These are phyloP conservation scores for Candida loeiensis DNA, from an alignment of 805 yeast genomes.

Conservation along the genomic window DNA sequence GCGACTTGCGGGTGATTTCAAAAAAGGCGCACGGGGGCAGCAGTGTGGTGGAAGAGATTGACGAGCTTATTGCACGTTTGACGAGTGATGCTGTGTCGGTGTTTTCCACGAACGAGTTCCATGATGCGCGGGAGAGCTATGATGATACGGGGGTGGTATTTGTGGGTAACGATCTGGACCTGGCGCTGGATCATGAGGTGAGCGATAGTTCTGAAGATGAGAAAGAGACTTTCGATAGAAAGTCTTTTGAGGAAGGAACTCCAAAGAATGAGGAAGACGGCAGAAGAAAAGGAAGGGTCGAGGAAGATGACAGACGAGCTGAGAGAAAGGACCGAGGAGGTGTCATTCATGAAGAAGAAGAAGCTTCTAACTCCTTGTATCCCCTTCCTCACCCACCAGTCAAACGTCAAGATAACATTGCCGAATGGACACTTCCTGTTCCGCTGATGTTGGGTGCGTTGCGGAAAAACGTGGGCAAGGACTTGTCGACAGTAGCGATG, in stretches of 20 bases:
- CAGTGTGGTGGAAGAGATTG: constrained; percentile 3
- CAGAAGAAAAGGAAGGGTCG: too few species aligned
- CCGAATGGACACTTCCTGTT: constrained; percentile 60
- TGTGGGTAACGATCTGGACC: constrained; percentile 21
- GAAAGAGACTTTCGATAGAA: not conserved
- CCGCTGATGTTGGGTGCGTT: constrained; percentile 78
- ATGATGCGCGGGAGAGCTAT: constrained; percentile 62
- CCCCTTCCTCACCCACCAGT: constrained; percentile 60
- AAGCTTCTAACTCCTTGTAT: constrained; percentile 36
- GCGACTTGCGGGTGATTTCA: constrained; percentile 7
- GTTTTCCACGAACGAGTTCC: constrained; percentile 27
- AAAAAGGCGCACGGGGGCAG: constrained; percentile 2
- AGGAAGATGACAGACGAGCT: too few species aligned
- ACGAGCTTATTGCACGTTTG: constrained; percentile 2
- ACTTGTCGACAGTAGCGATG: constrained; percentile 79
- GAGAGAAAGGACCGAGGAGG: too few species aligned
- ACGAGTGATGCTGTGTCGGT: constrained; percentile 25
- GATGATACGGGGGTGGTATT: constrained; percentile 60
- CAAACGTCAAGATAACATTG: constrained; percentile 56
- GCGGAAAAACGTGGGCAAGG: constrained; percentile 90
- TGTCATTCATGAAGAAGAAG: constrained; percentile 4
- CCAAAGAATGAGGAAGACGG: too few species aligned
- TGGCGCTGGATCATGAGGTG: constrained; percentile 3
- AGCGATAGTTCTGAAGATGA: constrained; percentile 10
- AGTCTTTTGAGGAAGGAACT: not conserved